Conservation (phyloP, 257 asterid species). For the Penstemon davidsonii region DNA sequence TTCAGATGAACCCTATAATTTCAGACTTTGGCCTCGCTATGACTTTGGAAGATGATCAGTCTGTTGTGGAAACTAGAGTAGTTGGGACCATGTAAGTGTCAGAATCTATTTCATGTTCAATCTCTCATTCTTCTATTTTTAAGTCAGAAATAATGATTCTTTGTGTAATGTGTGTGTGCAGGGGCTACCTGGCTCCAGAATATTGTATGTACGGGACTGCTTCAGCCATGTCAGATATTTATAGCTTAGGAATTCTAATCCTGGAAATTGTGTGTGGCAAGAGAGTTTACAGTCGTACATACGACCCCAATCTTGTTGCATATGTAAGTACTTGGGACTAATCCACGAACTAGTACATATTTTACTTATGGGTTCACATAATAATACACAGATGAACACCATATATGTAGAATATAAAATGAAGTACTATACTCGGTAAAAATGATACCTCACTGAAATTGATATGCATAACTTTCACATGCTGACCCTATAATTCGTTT, state of each 20-base stretch:
- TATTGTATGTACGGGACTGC: background rate
- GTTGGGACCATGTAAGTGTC: constrained; percentile 15
- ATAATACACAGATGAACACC: background rate
- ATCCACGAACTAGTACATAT: background rate
- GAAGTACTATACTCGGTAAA: background rate
- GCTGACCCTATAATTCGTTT: too few species aligned
- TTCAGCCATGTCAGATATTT: constrained; percentile 27
- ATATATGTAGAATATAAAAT: background rate
- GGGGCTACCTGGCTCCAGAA: constrained; percentile 31
- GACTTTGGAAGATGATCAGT: constrained; percentile 11
- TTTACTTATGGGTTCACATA: background rate
- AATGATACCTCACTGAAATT: background rate
- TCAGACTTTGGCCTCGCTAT: constrained; percentile 23
- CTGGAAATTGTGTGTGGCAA: constrained; percentile 30
- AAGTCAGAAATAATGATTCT: too few species aligned
- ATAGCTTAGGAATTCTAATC: constrained; percentile 28
- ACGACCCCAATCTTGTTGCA: constrained; percentile 1
- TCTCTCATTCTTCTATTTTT: background rate
- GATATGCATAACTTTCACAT: background rate
- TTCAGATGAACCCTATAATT: constrained; percentile 32
- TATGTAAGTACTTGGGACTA: constrained; percentile 21
- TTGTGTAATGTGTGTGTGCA: background rate
- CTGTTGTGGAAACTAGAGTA: constrained; percentile 2
- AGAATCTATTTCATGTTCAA: background rate
- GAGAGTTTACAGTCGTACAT: background rate